Evolutionary conservation across 331 rosid species (phyloP), one percentile per base, ranked within the genome.

Genomic region (Pyracantha coccinea): DNA sequence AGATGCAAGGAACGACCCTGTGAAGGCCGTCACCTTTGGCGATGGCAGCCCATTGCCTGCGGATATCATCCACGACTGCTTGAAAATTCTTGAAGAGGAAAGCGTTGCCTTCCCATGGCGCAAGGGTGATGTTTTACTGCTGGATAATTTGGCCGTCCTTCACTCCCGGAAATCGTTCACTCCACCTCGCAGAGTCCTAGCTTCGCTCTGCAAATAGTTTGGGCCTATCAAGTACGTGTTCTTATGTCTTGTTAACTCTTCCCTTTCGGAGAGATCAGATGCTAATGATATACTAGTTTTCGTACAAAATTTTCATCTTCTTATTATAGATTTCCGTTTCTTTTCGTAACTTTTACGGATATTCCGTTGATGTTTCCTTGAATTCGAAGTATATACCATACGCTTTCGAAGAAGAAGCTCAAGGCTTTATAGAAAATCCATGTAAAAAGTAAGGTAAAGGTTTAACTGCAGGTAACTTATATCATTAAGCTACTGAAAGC

Each of bases 71-170:
- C 74, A 89, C 28, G 90, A 85, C 75, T 90, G 93, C 82, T 82
- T 89, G 27, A 78, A 71, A 16, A 81, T 93, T 73, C 85, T 89
- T 24, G 97, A 90, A 69, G 90, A 89, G 79, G 96, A 90, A 82
- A 83, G 86, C 65, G 81, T 89, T 62, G 91, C 94, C 74, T 70
- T 92, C 80, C 96, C 98, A n/a, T 92, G 98, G 98, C 83, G 71
- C 67, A 87, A 85, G 75, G 95, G 90, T 23, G 96, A 90, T 64
- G 78, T 92, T 82, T 71, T 90, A 25, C 72, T 92, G 63, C 63
- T 90, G 25, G 95, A 92, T 85, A 90, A 92, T 71, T 87, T 76
- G 91, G 95, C 93, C 1, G 96, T 86, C 4, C 96, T 87, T 67
- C 95, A 89, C 81, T 85, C 91, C 38, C 78, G 95, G 23, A 78